Evolutionary conservation across 164 flowering plant species (phyloP).

Genomic region (Taxillus chinensis): DNA sequence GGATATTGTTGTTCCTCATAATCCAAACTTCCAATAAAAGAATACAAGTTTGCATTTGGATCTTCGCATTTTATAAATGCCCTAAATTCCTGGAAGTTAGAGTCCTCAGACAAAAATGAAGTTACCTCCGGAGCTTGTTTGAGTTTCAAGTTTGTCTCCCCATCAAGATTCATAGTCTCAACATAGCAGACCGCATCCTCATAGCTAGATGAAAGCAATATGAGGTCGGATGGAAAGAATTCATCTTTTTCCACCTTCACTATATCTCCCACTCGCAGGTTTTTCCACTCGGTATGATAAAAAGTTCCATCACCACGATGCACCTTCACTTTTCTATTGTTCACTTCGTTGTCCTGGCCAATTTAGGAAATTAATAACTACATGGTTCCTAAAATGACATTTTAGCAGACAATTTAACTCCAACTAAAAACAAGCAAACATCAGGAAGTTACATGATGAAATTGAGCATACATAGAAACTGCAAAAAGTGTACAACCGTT

Average conservation of each 20-base stretch:
- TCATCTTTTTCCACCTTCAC: slow-evolving; percentile 81
- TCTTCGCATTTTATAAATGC: slow-evolving; percentile 82
- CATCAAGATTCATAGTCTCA: slow-evolving; percentile 96
- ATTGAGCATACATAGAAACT: too few species aligned
- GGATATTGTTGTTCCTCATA: slow-evolving; percentile 46
- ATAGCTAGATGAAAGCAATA: slow-evolving; percentile 81
- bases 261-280: slow-evolving; percentile 74
- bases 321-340: slow-evolving; percentile 70
- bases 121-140: slow-evolving; percentile 82
- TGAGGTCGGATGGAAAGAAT: slow-evolving; percentile 85
- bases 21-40: slow-evolving; percentile 81
- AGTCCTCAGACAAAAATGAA: slow-evolving; percentile 43
- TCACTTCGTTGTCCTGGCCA: slow-evolving; percentile 82
- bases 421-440: slow-evolving; percentile 66
- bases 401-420: slow-evolving; percentile 27
- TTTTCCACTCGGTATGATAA: slow-evolving; percentile 58
- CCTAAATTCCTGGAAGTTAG: slow-evolving; percentile 45
- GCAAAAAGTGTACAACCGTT: too few species aligned
- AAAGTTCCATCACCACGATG: slow-evolving; percentile 53
- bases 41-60: slow-evolving; percentile 81
- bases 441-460: slow-evolving; percentile 26
- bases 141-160: slow-evolving; percentile 87
- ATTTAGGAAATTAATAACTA: slow-evolving; percentile 21
- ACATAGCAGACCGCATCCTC: slow-evolving; percentile 89
- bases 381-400: too few species aligned